A percentile compares a stretch with the other conserved stretches of the same genome.
Conservation (phyloP, 73 alveolate species). For the Tetrahymena thermophila region DNA sequence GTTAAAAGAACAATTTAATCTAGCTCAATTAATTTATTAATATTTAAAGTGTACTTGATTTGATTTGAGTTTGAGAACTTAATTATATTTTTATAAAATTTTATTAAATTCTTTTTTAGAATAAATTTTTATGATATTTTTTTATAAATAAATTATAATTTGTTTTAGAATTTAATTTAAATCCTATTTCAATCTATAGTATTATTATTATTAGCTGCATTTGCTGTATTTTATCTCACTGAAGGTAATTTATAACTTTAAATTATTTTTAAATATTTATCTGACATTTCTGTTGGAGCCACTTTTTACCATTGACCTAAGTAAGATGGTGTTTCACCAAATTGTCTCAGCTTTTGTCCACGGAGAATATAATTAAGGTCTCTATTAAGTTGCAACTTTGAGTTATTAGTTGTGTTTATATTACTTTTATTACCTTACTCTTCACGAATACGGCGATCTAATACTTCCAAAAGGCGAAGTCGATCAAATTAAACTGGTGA, state of each 20-base stretch:
- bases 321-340: slow-evolving; percentile 83
- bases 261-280: background rate
- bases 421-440: slow-evolving; percentile 61
- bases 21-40: too few species aligned
- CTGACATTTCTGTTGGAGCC: slow-evolving; percentile 49
- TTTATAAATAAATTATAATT: too few species aligned
- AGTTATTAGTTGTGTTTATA: slow-evolving; percentile 52
- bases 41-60: too few species aligned
- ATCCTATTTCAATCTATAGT: background rate
- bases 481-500: slow-evolving; percentile 83
- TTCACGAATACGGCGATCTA: slow-evolving; percentile 80
- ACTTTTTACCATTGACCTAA: slow-evolving; percentile 77
- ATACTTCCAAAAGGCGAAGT: slow-evolving; percentile 68
- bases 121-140: background rate
- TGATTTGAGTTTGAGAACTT: too few species aligned
- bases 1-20: too few species aligned
- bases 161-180: too few species aligned
- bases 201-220: background rate
- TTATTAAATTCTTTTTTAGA: too few species aligned
- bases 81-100: too few species aligned
- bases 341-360: slow-evolving; percentile 74
- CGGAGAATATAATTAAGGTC: slow-evolving; percentile 83
- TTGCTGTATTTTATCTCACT: background rate
- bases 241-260: background rate
- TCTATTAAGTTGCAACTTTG: slow-evolving; percentile 59